Evolutionary conservation across 306 rosid genomes (phyloP), one percentile per base, ranked within the genome.

Genomic region (Cyamopsis tetragonoloba): DNA sequence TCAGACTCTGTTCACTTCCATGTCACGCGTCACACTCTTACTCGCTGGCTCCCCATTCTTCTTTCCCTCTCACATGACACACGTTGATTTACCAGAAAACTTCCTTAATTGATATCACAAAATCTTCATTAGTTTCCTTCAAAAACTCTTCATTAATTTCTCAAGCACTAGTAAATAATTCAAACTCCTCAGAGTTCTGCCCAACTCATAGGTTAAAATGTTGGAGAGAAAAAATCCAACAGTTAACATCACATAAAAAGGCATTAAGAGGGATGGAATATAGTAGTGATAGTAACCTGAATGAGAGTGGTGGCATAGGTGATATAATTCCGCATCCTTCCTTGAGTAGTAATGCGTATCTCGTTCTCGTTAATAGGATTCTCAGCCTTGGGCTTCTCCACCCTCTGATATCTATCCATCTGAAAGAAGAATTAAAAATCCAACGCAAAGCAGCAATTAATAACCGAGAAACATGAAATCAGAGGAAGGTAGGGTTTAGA

Each of bases 381-480:
- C 11, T 83, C 95, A 0, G 79, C 57, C 71, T 77, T 87, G 6
- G 96, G 95, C 81, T 89, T 91, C 86, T 85, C 96, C 66, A 91
- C 95, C 74, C 98, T 85, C 85, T 89, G 96, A 61, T 88, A 89
- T 78, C 96, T 82, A 83, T 91, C 96, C 98, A 91, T 81, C 78
- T 77, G 39, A 26, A 55, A 1, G 1, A 10, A 35, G n/a, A 19
- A 17, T 10, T 2, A 12, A n/a, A 14, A 42, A n/a, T n/a, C n/a
- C n/a, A 54, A 20, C 0, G 18, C 10, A 46, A 22, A 62, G n/a
- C n/a, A 51, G 17, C 32, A 8, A 76, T 0, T 19, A 31, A 8
- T 66, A 1, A 6, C 1, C 8, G 20, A 72, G 2, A 9, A 42
- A 55, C 3, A 20, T 9, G n/a, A 59, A 59, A 75, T 30, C 27